phyloP scores from a whole-genome alignment of 2,329 filamentous ascomycete species.

The Calonectria fujianensis region DNA sequence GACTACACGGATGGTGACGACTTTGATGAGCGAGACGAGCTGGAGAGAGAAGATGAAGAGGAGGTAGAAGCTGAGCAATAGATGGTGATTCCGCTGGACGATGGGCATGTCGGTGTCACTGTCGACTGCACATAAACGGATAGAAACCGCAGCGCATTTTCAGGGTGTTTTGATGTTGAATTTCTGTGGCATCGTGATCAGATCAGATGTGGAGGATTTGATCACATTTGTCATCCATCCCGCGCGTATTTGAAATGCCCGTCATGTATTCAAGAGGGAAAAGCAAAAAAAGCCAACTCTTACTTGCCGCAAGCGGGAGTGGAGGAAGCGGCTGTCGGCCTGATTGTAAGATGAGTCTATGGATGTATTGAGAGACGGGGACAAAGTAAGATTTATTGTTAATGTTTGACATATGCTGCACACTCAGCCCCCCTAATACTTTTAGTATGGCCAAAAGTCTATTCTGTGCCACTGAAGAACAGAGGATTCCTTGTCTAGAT shows the following conservation, averaged over 20 bases:
- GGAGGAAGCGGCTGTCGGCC: slow-evolving; percentile 43
- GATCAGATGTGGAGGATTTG: slow-evolving; percentile 50
- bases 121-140: slow-evolving; percentile 54
- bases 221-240: slow-evolving; percentile 42
- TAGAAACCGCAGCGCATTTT: slow-evolving; percentile 56
- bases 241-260: slow-evolving; percentile 49
- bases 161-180: slow-evolving; percentile 55
- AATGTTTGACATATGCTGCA: slow-evolving; percentile 31
- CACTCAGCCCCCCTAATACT: background rate
- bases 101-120: slow-evolving; percentile 35
- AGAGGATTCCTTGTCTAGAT: background rate
- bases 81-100: slow-evolving; percentile 50
- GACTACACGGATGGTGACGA: slow-evolving; percentile 71
- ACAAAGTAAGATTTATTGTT: slow-evolving; percentile 38
- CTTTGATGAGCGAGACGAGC: slow-evolving; percentile 70
- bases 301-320: slow-evolving; percentile 47
- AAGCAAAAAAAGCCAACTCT: slow-evolving; percentile 36
- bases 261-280: slow-evolving; percentile 52
- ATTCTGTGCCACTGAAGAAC: background rate
- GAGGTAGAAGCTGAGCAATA: slow-evolving; percentile 63
- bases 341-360: slow-evolving; percentile 52
- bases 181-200: slow-evolving; percentile 53
- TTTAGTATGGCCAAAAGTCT: background rate
- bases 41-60: slow-evolving; percentile 73
- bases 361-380: slow-evolving; percentile 32